Conservation (phyloP, 805 yeast species). For the Myxozyma nipponensis region DNA sequence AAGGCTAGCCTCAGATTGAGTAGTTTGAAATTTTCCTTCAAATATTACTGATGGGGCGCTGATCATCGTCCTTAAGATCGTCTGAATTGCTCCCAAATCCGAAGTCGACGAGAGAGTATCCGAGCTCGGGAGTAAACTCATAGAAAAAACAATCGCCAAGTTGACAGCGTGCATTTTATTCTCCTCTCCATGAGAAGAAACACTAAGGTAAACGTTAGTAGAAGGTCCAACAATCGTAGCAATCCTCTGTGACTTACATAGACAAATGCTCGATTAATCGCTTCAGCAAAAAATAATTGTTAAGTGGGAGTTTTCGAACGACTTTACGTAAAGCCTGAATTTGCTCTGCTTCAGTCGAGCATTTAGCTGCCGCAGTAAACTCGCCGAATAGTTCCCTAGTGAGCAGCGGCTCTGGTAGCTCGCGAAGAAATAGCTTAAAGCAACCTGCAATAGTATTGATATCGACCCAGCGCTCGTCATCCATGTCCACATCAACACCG, state of each 20-base stretch:
- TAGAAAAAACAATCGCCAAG: constrained; percentile 80
- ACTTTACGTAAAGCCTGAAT: constrained; percentile 23
- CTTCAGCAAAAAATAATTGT: constrained; percentile 65
- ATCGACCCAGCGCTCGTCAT: constrained; percentile 65
- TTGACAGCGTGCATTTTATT: constrained; percentile 89
- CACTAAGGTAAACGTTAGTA: constrained; percentile 33
- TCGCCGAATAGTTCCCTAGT: constrained; percentile 58
- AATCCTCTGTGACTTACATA: constrained; percentile 31
- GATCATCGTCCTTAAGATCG: constrained; percentile 49
- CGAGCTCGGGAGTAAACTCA: constrained; percentile 45
- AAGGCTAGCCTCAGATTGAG: neutral
- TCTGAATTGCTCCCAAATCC: constrained; percentile 53
- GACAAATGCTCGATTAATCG: constrained; percentile 66
- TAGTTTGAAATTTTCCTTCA: neutral
- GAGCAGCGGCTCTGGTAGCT: constrained; percentile 82
- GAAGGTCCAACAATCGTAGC: neutral
- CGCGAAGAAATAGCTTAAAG: constrained; percentile 75
- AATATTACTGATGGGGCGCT: constrained; percentile 33
- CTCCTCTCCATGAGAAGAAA: constrained; percentile 59
- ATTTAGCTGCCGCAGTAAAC: constrained; percentile 61
- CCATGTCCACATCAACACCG: constrained; percentile 44
- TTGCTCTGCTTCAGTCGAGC: constrained; percentile 13
- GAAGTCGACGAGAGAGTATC: constrained; percentile 42
- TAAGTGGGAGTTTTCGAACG: constrained; percentile 51
- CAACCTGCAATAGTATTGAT: constrained; percentile 82